phyloP scores from a whole-genome alignment of 371 early-diverging fungal genomes.

The Rhizomucor pusillus region DNA sequence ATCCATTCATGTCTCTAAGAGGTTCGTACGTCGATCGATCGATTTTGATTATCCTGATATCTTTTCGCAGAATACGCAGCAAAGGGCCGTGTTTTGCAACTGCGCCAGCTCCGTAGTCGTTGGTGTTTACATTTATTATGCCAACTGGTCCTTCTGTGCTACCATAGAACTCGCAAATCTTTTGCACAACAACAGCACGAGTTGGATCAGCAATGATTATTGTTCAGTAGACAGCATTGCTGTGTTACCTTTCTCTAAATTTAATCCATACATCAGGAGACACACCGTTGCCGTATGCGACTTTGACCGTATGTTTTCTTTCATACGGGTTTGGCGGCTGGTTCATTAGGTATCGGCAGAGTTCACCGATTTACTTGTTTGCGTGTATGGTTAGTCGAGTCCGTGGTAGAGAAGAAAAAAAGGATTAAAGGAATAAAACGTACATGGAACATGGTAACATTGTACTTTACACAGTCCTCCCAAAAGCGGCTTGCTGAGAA shows the following conservation, averaged over 20 bases:
- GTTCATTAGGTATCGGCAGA: constrained; percentile 62
- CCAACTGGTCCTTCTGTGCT: constrained; percentile 35
- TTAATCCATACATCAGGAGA: constrained; percentile 63
- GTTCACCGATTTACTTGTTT: constrained; percentile 65
- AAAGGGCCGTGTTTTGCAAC: constrained; percentile 41
- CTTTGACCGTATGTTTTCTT: constrained; percentile 39
- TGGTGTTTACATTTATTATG: constrained; percentile 45
- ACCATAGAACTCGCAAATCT: constrained; percentile 55
- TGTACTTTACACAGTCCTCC: constrained; percentile 44
- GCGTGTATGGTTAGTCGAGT: background rate
- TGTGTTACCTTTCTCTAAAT: constrained; percentile 50
- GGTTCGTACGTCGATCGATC: constrained; percentile 35
- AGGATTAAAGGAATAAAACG: background rate
- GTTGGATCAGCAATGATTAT: too few relatives aligned
- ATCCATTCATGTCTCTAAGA: constrained; percentile 25
- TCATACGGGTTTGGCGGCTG: constrained; percentile 48
- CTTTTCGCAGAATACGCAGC: constrained; percentile 11
- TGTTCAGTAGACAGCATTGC: too few relatives aligned
- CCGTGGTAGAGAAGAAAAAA: too few relatives aligned
- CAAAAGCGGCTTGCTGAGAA: constrained; percentile 51
- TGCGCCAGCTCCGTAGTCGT: constrained; percentile 43
- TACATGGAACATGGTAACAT: constrained; percentile 40
- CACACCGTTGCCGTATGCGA: constrained; percentile 71
- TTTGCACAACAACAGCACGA: too few relatives aligned
- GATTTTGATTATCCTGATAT: constrained; percentile 25